Conservation (phyloP, 805 yeast genomes). For the Lipomyces anomalus region DNA sequence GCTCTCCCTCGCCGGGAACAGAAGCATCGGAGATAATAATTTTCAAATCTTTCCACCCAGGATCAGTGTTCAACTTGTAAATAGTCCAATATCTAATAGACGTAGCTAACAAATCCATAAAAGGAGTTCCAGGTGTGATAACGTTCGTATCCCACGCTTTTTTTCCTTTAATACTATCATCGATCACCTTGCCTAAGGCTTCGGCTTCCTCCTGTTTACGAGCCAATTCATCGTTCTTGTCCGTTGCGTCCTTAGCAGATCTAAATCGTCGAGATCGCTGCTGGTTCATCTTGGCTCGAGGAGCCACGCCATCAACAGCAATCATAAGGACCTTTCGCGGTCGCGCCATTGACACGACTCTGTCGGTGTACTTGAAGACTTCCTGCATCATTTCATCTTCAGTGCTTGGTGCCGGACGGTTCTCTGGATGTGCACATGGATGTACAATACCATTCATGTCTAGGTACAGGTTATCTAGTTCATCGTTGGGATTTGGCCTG, state of each 20-base stretch:
- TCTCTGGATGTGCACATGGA: constrained; percentile 98
- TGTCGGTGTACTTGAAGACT: constrained; percentile 84
- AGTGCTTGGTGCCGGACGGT: constrained; percentile 90
- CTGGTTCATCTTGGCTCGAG: constrained; percentile 96
- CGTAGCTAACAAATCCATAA: constrained; percentile 83
- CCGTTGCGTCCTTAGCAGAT: constrained; percentile 81
- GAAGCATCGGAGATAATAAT: constrained; percentile 91
- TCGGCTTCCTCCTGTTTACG: constrained; percentile 55
- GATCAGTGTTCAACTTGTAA: constrained; percentile 78
- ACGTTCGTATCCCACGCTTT: constrained; percentile 93
- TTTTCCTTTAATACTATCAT: constrained; percentile 64
- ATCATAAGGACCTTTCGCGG: constrained; percentile 89
- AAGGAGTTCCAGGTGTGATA: constrained; percentile 98
- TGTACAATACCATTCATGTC: constrained; percentile 99
- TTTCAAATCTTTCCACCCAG: constrained; percentile 83
- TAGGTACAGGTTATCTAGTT: constrained; percentile 82
- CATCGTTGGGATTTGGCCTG: constrained; percentile 90
- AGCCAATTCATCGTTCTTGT: constrained; percentile 67
- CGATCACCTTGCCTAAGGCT: constrained; percentile 66
- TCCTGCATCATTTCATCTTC: constrained; percentile 97
- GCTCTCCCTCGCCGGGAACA: constrained; percentile 99
- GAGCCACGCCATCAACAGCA: constrained; percentile 99
- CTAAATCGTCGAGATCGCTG: constrained; percentile 91
- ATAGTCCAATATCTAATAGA: constrained; percentile 89
- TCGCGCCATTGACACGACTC: constrained; percentile 87